A percentile compares a stretch with the other conserved stretches of the same genome.
These are phyloP conservation scores for Apocynum venetum DNA, from an alignment of 257 asterid species.

Conservation along the genomic window DNA sequence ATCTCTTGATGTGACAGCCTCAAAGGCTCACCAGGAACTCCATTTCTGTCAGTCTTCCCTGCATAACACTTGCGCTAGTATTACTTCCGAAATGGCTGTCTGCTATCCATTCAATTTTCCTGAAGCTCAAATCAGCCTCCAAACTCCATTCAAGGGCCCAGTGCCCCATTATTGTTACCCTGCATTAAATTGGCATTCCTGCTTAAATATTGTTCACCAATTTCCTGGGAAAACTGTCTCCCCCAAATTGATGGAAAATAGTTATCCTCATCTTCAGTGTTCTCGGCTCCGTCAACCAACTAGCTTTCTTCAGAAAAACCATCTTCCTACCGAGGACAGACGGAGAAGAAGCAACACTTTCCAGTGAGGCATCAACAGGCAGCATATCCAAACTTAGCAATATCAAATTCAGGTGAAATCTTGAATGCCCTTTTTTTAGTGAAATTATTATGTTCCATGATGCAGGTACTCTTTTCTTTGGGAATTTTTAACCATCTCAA, in stretches of 20 bases:
- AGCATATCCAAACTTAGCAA: not conserved
- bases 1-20: slow-evolving; percentile 8
- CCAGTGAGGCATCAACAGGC: slow-evolving; percentile 4
- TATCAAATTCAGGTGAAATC: slow-evolving; percentile 10
- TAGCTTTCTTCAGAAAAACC: slow-evolving; percentile 16
- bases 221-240: slow-evolving; percentile 13
- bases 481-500: not conserved
- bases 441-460: not conserved
- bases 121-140: slow-evolving; percentile 16
- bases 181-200: slow-evolving; percentile 17
- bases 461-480: not conserved
- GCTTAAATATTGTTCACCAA: slow-evolving; percentile 15
- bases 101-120: slow-evolving; percentile 9
- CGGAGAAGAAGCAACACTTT: not conserved
- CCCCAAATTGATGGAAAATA: slow-evolving; percentile 13
- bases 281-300: slow-evolving; percentile 33
- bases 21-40: slow-evolving; percentile 15
- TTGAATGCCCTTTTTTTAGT: not conserved
- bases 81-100: slow-evolving; percentile 10
- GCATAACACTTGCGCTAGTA: slow-evolving; percentile 5
- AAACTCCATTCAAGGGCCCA: slow-evolving; percentile 17
- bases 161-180: slow-evolving; percentile 14
- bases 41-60: slow-evolving; percentile 16
- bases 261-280: slow-evolving; percentile 19
- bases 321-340: slow-evolving; percentile 1